Percentiles rank a stretch among this genome's conserved stretches.
Conservation (phyloP, 768 basidiomycete species). For the Vararia minispora region DNA sequence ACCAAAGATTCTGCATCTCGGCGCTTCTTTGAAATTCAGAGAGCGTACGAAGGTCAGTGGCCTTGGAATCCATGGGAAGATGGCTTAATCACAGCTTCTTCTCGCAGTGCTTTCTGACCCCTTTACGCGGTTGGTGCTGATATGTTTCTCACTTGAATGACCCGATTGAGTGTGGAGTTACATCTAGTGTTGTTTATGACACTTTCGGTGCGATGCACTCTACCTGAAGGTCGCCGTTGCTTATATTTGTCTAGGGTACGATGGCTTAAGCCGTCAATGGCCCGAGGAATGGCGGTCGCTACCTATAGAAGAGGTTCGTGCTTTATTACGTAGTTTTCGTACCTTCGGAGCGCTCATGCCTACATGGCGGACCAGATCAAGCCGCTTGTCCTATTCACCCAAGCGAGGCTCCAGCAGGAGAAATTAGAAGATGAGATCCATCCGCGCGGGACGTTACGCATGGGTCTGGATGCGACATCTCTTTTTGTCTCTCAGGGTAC, state of each 20-base stretch:
- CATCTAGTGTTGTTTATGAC: slow-evolving; percentile 13
- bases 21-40: slow-evolving; percentile 67
- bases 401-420: slow-evolving; percentile 26
- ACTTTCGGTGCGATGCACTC: slow-evolving; percentile 9
- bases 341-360: no score
- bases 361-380: no score
- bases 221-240: not conserved
- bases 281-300: slow-evolving; percentile 31
- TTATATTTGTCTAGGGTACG: slow-evolving; percentile 18
- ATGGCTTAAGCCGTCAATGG: slow-evolving; percentile 33
- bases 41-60: slow-evolving; percentile 65
- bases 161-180: slow-evolving; percentile 15
- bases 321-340: not conserved
- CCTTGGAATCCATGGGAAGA: not conserved
- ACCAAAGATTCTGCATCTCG: slow-evolving; percentile 48
- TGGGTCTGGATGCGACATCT: slow-evolving; percentile 38
- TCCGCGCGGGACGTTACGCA: slow-evolving; percentile 33
- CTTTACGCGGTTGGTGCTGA: slow-evolving; percentile 8
- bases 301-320: slow-evolving; percentile 36
- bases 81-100: slow-evolving; percentile 1
- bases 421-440: slow-evolving; percentile 29
- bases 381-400: slow-evolving; percentile 28
- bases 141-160: not conserved
- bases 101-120: slow-evolving; percentile 14
- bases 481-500: slow-evolving; percentile 32